Base-by-base conservation (phyloP, 192 early-diverging fungal species). In the Bifiguratus adelaidae region DNA sequence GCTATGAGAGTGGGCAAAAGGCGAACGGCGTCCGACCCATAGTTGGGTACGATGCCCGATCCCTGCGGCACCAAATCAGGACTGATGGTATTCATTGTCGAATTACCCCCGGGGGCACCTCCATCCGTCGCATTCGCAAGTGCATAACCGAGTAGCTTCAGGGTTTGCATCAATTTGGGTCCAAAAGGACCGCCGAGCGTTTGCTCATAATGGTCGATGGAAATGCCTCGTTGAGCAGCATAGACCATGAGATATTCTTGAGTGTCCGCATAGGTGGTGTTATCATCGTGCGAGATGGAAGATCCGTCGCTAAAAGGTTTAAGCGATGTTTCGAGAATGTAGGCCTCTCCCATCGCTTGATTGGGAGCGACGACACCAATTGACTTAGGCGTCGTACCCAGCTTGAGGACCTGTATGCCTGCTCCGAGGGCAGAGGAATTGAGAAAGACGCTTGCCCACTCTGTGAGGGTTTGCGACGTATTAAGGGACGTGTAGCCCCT, bases 201-300 rank as follows among this genome's bases (percentile, higher is more conserved):
- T 26, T 24, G n/a, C 9, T 22, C 16, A 3, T 37, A 47, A 15
- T 61, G 27, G 0, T 29, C 37, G 4, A 54, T 12, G 0, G 55
- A 43, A 21, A 63, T 27, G 12, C 65, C 65, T n/a, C 51, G 50
- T 18, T 67, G 60, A 41, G 56, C 48, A 45, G 62, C 42, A 32
- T 35, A 67, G 4, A 48, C 46, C 65, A 67, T 67, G 11, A 67
- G 53, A 36, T 62, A 67, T 32, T 67, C 65, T 11, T 37, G 19
- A 1, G 47, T 50, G 36, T 58, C 26, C 13, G 56, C 49, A 43
- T 62, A 67, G 3, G 25, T 32, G 8, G 30, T 19, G 36, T 62
- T 58, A 24, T 62, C 60, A 0, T 57, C 65, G 41, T 67, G 65
- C n/a, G 60, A 63, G 19, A 67, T 38, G 5, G 60, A 63, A 18